These are phyloP conservation scores for Podaxis sp. DNA, from an alignment of 768 basidiomycete genomes.

Conservation along the genomic window DNA sequence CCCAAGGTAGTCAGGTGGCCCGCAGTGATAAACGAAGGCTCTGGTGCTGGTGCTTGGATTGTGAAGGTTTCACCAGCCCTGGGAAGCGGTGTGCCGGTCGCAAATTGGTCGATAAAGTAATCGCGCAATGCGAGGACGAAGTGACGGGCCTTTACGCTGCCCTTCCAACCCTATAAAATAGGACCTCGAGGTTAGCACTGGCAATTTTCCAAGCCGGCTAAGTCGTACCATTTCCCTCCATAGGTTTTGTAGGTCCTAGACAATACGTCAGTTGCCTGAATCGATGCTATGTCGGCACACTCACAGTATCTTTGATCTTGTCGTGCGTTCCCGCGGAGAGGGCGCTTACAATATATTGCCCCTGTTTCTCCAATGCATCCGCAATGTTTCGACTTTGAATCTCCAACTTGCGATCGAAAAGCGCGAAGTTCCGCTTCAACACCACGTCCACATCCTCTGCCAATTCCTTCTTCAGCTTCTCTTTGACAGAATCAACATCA, in stretches of 20 bases:
- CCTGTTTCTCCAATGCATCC: slow-evolving; percentile 16
- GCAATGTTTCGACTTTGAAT: slow-evolving; percentile 34
- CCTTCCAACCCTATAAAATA: slow-evolving; percentile 43
- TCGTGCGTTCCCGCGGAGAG: slow-evolving; percentile 40
- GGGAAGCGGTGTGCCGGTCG: not conserved
- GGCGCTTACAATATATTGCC: not conserved
- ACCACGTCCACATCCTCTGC: slow-evolving; percentile 37
- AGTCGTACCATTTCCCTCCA: slow-evolving; percentile 16
- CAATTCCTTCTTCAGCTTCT: slow-evolving; percentile 33
- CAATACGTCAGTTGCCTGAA: not conserved
- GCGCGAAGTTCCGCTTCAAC: slow-evolving; percentile 36
- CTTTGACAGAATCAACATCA: slow-evolving; percentile 17
- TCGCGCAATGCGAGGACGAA: slow-evolving; percentile 47
- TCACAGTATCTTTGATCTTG: slow-evolving; percentile 39
- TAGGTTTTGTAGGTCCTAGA: slow-evolving; percentile 13
- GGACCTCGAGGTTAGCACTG: not conserved
- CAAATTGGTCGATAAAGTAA: slow-evolving; percentile 30
- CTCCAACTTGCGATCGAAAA: slow-evolving; percentile 48
- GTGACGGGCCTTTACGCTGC: slow-evolving; percentile 51
- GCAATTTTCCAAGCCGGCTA: no score
- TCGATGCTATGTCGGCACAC: slow-evolving; percentile 4
- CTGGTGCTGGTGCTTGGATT: not conserved
- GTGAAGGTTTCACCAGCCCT: not conserved
- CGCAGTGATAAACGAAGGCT: no score
- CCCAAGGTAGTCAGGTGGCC: not conserved